Percentiles rank a stretch among this genome's conserved stretches.
Conservation (phyloP, 176 grass and related monocot species). For the Oryza meridionalis region DNA sequence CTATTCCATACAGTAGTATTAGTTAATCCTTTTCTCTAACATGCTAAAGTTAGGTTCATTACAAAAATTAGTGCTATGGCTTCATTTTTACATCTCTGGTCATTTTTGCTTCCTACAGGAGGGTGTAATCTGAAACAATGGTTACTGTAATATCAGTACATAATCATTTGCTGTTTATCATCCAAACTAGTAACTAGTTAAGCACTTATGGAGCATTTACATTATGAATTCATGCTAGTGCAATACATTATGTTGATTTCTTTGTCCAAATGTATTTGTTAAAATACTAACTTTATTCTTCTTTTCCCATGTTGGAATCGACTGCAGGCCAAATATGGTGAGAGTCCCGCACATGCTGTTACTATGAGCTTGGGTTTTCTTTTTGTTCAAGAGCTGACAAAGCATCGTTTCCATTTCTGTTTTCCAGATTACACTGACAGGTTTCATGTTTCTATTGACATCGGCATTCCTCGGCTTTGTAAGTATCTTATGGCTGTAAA, state of each 20-base stretch:
- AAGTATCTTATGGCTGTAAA: conserved; percentile 35
- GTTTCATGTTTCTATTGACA: conserved; percentile 81
- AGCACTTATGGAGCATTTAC: neutral
- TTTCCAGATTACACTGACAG: conserved; percentile 85
- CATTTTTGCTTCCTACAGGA: neutral
- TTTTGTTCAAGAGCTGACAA: conserved; percentile 20
- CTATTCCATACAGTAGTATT: neutral
- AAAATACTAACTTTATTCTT: conserved; percentile 32
- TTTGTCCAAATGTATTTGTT: conserved; percentile 9
- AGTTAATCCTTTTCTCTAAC: neutral
- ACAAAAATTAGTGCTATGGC: neutral
- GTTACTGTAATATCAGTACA: neutral
- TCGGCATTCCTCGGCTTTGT: conserved; percentile 93
- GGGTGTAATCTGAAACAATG: neutral
- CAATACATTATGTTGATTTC: neutral
- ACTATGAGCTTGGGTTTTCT: conserved; percentile 20
- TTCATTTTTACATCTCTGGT: neutral
- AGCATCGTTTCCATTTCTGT: neutral
- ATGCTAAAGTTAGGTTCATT: neutral
- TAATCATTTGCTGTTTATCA: neutral
- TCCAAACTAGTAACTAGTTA: neutral
- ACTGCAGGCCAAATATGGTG: conserved; percentile 86
- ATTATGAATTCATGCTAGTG: conserved; percentile 1
- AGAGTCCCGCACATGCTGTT: conserved; percentile 35
- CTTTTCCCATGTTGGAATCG: conserved; percentile 30